These are phyloP conservation scores for Malus asiatica DNA, from an alignment of 306 rosid genomes.

Conservation along the genomic window DNA sequence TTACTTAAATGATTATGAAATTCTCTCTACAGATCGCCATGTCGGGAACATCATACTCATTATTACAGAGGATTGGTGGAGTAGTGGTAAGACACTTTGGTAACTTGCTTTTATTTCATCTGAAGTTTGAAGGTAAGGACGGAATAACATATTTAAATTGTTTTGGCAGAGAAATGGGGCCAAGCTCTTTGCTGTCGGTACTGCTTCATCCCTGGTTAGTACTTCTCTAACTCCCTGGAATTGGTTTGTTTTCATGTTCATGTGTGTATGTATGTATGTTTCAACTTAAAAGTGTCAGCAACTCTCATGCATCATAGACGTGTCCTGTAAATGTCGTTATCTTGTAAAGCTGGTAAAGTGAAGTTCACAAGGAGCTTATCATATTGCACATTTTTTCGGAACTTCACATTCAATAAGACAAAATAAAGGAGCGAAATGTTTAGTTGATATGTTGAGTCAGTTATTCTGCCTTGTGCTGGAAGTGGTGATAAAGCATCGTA, in stretches of 20 bases:
- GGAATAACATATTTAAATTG: slow-evolving; percentile 16
- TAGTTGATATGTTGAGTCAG: background rate
- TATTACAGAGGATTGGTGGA: slow-evolving; percentile 46
- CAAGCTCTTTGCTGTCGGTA: slow-evolving; percentile 91
- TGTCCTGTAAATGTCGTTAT: background rate
- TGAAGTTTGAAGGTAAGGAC: background rate
- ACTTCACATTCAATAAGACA: background rate
- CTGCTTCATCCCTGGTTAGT: slow-evolving; percentile 89
- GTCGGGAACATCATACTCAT: slow-evolving; percentile 32
- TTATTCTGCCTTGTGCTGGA: background rate
- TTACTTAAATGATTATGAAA: slow-evolving; percentile 7
- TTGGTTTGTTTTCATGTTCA: background rate
- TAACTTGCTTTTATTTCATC: background rate
- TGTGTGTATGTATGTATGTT: background rate
- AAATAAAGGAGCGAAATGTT: background rate
- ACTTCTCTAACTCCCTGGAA: slow-evolving; percentile 2
- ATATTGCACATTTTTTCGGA: background rate
- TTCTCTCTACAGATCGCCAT: slow-evolving; percentile 28
- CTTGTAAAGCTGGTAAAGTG: background rate
- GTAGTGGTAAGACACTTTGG: slow-evolving; percentile 40
- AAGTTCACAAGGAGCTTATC: background rate
- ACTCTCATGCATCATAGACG: background rate
- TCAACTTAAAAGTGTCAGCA: background rate
- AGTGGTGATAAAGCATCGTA: background rate
- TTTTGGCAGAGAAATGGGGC: slow-evolving; percentile 71